These are phyloP conservation scores for Lepidopterella palustris DNA, from an alignment of 495 filamentous ascomycete genomes.

Conservation along the genomic window DNA sequence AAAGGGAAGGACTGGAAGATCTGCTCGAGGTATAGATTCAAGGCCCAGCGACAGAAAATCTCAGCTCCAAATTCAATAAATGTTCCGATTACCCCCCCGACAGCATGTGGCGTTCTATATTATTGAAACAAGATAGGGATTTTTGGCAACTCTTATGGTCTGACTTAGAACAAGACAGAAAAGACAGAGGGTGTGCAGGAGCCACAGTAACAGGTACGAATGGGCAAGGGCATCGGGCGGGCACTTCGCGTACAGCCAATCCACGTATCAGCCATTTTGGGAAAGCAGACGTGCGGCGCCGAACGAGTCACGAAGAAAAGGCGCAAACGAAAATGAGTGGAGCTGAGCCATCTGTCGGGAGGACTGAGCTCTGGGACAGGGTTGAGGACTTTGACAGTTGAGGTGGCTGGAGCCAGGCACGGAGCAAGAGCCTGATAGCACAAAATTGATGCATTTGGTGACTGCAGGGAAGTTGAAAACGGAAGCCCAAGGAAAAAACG, in stretches of 20 bases:
- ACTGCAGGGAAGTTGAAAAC: constrained; percentile 9
- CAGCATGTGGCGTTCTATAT: background rate
- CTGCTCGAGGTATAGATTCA: constrained; percentile 7
- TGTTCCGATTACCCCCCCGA: background rate
- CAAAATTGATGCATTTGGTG: background rate
- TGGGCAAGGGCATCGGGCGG: no score
- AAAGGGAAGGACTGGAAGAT: constrained; percentile 10
- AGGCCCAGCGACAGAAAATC: background rate
- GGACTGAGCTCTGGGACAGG: background rate
- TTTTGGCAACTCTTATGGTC: background rate
- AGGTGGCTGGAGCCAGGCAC: background rate
- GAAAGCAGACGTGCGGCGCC: no score
- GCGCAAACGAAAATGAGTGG: background rate
- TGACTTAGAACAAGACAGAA: background rate
- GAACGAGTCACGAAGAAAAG: no score
- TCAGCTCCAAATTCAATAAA: background rate
- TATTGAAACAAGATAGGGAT: background rate
- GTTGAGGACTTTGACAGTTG: background rate
- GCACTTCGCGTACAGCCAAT: no score
- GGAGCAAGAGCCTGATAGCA: background rate
- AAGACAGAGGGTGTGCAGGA: background rate
- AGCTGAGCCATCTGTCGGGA: background rate
- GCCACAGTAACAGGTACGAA: background rate
- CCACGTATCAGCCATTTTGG: background rate
- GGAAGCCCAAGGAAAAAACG: background rate